Percentiles rank a stretch among this genome's conserved stretches.
Evolutionary conservation across 441 rosid species (phyloP).

Genomic region (Jatropha podagrica): DNA sequence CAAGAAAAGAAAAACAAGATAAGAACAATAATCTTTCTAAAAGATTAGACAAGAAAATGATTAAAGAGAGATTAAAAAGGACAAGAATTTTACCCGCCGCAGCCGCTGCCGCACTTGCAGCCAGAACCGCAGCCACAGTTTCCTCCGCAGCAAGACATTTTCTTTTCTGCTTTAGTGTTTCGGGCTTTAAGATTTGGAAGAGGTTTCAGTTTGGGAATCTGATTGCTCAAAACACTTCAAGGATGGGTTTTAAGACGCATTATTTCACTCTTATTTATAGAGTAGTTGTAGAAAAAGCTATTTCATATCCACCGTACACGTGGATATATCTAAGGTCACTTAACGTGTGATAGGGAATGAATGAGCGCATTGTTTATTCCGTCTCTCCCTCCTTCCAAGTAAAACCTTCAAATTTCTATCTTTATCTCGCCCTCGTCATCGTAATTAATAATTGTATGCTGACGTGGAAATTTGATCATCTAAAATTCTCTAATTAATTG

Average conservation of each 20-base stretch:
- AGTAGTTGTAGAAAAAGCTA: neutral
- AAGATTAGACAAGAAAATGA: no score
- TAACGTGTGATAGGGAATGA: neutral
- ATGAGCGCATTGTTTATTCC: neutral
- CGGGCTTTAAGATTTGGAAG: neutral
- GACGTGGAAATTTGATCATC: no score
- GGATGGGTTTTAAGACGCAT: neutral
- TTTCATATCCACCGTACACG: conserved; percentile 45
- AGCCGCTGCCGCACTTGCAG: conserved; percentile 61
- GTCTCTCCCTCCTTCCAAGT: neutral
- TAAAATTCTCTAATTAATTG: no score
- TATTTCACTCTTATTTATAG: conserved; percentile 35
- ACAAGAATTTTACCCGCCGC: conserved; percentile 35
- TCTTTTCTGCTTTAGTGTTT: neutral
- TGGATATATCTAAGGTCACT: conserved; percentile 24
- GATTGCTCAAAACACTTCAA: neutral
- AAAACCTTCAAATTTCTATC: neutral
- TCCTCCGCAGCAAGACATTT: conserved; percentile 54
- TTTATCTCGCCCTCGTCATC: neutral
- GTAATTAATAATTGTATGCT: neutral
- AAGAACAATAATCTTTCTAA: no score
- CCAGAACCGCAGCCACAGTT: conserved; percentile 64
- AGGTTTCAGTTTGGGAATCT: neutral
- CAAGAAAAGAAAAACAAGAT: no score
- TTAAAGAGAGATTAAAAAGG: neutral